Percentiles rank a stretch among this genome's conserved stretches.
phyloP scores from a whole-genome alignment of 768 basidiomycete genomes.

The Lactarius quietus region DNA sequence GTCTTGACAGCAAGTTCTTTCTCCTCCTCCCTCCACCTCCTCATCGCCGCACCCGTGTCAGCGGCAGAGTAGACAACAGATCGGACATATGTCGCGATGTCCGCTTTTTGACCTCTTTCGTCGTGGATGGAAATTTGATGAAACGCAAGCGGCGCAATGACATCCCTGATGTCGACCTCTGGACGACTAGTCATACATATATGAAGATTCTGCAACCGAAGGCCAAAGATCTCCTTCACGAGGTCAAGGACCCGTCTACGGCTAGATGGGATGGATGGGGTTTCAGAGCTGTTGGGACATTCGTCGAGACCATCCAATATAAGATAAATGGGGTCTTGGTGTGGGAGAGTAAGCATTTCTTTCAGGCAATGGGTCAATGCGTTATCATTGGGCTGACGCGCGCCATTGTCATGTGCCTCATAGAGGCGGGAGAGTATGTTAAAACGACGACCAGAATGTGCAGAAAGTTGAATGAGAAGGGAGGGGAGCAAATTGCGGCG shows the following conservation, averaged over 20 bases:
- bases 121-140: background rate
- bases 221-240: background rate
- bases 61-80: background rate
- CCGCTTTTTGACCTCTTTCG: background rate
- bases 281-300: conserved; percentile 39
- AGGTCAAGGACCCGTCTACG: conserved; percentile 31
- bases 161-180: background rate
- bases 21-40: conserved; percentile 41
- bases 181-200: background rate
- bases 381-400: background rate
- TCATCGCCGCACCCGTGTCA: background rate
- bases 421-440: background rate
- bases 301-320: background rate
- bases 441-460: background rate
- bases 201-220: background rate
- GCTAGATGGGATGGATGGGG: conserved; percentile 45
- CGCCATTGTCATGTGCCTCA: background rate
- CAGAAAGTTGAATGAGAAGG: background rate
- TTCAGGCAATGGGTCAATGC: background rate
- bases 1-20: conserved; percentile 28
- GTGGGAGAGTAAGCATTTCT: background rate
- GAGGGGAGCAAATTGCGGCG: background rate
- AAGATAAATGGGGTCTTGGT: background rate
- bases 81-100: background rate
- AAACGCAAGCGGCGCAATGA: background rate